Conservation (phyloP, 495 filamentous ascomycete genomes). For the Penicillium samsonianum region DNA sequence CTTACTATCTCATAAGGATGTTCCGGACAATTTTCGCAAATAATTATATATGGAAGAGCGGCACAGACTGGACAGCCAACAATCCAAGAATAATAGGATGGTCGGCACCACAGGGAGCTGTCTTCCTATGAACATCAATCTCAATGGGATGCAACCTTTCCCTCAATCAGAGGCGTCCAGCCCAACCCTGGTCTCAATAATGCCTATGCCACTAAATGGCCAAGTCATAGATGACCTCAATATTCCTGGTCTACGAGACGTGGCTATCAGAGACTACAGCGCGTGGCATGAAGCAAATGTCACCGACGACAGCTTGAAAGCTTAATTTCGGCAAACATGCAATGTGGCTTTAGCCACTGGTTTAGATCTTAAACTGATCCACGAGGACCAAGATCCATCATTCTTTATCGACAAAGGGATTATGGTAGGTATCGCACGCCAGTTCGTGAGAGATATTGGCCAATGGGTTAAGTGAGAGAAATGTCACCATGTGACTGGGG, state of each 20-base stretch:
- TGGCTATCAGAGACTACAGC: slow-evolving; percentile 21
- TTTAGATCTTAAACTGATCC: slow-evolving; percentile 30
- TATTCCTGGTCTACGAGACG: slow-evolving; percentile 12
- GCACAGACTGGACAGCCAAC: slow-evolving; percentile 5
- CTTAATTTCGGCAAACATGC: slow-evolving; percentile 20
- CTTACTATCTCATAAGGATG: slow-evolving; percentile 20
- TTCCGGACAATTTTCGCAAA: slow-evolving; percentile 14
- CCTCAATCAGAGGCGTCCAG: not conserved
- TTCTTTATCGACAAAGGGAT: slow-evolving; percentile 34
- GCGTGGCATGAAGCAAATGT: slow-evolving; percentile 27
- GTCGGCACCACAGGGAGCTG: not conserved
- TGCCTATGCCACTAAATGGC: not conserved
- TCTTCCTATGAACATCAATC: slow-evolving; percentile 7
- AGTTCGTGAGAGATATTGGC: slow-evolving; percentile 18
- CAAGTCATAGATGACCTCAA: slow-evolving; percentile 1
- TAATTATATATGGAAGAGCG: slow-evolving; percentile 10
- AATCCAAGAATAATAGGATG: slow-evolving; percentile 4
- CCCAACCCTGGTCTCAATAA: not conserved
- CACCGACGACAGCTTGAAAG: slow-evolving; percentile 20
- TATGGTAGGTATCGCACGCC: slow-evolving; percentile 27
- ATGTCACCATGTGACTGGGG: too few relatives aligned
- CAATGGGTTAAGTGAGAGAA: slow-evolving; percentile 14
- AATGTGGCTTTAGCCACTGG: slow-evolving; percentile 26
- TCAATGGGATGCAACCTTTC: slow-evolving; percentile 11
- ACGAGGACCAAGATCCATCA: slow-evolving; percentile 26